phyloP scores from a whole-genome alignment of 2,329 filamentous ascomycete genomes.

The Coniochaeta ligniaria region DNA sequence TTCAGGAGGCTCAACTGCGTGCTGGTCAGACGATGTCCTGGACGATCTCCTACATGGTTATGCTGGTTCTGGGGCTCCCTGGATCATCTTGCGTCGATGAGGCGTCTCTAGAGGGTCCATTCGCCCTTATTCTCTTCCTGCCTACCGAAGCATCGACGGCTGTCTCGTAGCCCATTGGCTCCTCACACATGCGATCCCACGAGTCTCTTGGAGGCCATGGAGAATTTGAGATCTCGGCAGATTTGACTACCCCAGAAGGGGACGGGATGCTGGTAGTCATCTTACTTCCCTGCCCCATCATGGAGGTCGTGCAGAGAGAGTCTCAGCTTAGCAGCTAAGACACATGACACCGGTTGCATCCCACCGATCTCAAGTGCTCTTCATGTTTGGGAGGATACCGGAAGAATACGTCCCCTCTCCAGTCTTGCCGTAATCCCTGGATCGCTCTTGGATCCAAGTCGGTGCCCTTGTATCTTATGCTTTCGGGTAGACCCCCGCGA shows the following conservation, averaged over 20 bases:
- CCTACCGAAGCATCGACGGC: constrained; percentile 7
- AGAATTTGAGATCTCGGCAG: constrained; percentile 2
- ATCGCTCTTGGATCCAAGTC: constrained; percentile 9
- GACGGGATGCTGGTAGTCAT: not conserved
- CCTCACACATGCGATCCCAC: not conserved
- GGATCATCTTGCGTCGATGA: constrained; percentile 13
- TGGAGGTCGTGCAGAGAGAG: not conserved
- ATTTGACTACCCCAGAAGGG: not conserved
- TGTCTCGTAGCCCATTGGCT: not conserved
- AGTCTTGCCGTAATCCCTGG: constrained; percentile 10
- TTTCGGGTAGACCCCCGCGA: constrained; percentile 5
- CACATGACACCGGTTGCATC: not conserved
- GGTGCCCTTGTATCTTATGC: constrained; percentile 14
- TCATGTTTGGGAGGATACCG: constrained; percentile 3
- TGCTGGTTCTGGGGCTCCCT: constrained; percentile 5
- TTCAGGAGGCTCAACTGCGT: not conserved
- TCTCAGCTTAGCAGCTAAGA: not conserved
- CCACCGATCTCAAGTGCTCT: not conserved
- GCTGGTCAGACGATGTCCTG: constrained; percentile 1
- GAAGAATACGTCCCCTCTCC: constrained; percentile 6
- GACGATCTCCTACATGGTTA: constrained; percentile 11
- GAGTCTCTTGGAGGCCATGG: not conserved
- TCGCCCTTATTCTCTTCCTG: constrained; percentile 2
- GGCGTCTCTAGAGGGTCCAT: constrained; percentile 5
- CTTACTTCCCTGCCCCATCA: not conserved